These are phyloP conservation scores for Peronosclerospora sorghi DNA, from an alignment of 352 stramenopile species.

Conservation along the genomic window DNA sequence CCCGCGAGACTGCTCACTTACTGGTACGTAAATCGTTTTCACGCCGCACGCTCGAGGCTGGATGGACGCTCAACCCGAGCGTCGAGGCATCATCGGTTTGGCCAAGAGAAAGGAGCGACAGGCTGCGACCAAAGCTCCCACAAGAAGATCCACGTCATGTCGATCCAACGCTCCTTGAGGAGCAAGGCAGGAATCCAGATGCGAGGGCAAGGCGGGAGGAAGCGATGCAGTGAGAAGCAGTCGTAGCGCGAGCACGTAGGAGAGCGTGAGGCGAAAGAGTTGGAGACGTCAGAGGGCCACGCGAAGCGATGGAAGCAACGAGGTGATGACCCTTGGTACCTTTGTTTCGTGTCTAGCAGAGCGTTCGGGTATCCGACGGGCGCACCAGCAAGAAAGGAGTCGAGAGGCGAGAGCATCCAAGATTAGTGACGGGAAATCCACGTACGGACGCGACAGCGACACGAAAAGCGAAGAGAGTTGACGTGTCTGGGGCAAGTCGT, in stretches of 20 bases:
- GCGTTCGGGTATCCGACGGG: too few species aligned
- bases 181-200: slow-evolving; percentile 50
- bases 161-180: slow-evolving; percentile 41
- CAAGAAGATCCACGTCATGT: slow-evolving; percentile 28
- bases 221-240: slow-evolving; percentile 27
- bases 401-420: too few species aligned
- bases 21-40: slow-evolving; percentile 28
- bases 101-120: slow-evolving; percentile 38
- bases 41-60: slow-evolving; percentile 33
- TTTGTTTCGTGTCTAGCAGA: too few species aligned
- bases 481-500: too few species aligned
- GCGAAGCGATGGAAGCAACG: too few species aligned
- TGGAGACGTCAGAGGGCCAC: too few species aligned
- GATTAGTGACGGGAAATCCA: too few species aligned
- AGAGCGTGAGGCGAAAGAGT: slow-evolving; percentile 25
- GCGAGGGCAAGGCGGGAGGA: slow-evolving; percentile 47
- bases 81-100: slow-evolving; percentile 38
- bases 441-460: too few species aligned
- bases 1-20: slow-evolving; percentile 27
- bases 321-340: too few species aligned
- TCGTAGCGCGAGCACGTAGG: slow-evolving; percentile 21
- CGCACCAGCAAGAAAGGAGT: too few species aligned
- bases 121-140: slow-evolving; percentile 12
- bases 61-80: slow-evolving; percentile 49
- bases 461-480: too few species aligned